A percentile compares a stretch with the other conserved stretches of the same genome.
phyloP scores from a whole-genome alignment of 352 stramenopile genomes.

The Phytophthora constricta region DNA sequence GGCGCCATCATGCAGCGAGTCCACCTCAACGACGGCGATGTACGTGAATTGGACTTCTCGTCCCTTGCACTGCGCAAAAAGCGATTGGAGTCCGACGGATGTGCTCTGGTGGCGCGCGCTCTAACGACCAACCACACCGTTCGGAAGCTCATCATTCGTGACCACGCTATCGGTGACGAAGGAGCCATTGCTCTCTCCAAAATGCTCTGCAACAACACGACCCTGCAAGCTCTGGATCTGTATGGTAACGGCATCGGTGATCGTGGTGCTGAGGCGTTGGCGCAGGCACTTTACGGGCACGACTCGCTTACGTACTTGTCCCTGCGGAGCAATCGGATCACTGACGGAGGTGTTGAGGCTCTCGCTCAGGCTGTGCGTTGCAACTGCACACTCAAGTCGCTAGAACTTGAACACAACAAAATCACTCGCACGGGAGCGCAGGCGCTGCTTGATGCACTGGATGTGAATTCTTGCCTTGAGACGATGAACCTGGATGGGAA shows the following conservation, averaged over 20 bases:
- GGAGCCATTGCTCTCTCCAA: conserved; percentile 68
- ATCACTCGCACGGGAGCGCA: conserved; percentile 54
- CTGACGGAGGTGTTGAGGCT: conserved; percentile 50
- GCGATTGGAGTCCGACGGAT: conserved; percentile 54
- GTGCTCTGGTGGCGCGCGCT: conserved; percentile 68
- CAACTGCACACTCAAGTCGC: conserved; percentile 67
- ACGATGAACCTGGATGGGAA: conserved; percentile 68
- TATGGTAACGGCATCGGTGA: conserved; percentile 78
- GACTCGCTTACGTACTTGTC: conserved; percentile 66
- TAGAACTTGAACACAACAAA: conserved; percentile 67
- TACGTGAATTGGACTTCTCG: conserved; percentile 77
- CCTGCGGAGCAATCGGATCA: conserved; percentile 71
- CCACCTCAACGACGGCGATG: conserved; percentile 64
- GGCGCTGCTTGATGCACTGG: conserved; percentile 61
- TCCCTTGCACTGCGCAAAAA: conserved; percentile 64
- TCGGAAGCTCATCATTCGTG: conserved; percentile 63
- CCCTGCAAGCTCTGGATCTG: conserved; percentile 71
- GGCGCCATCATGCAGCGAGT: conserved; percentile 60
- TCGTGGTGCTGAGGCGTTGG: conserved; percentile 58
- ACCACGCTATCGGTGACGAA: conserved; percentile 74
- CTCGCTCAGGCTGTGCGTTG: conserved; percentile 67
- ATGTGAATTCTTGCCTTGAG: conserved; percentile 74
- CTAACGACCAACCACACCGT: conserved; percentile 70
- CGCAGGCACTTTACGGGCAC: conserved; percentile 75
- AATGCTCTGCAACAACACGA: conserved; percentile 76